Conservation (phyloP, 345 rosid species). For the Acer campestre region DNA sequence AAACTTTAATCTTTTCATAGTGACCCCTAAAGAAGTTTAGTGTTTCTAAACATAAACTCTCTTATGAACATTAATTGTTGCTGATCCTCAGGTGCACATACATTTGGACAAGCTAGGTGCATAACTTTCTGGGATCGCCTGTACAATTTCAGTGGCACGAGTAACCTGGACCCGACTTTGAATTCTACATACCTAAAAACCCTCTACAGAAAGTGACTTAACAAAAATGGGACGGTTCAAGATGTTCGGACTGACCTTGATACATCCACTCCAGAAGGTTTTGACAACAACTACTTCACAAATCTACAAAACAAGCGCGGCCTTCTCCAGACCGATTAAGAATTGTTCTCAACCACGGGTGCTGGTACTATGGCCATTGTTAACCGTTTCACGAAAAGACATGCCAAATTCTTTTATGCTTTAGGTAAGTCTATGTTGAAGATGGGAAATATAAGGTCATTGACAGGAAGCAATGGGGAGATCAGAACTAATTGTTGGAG, state of each 20-base stretch:
- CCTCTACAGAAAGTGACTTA: too few species aligned
- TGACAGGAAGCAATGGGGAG: slow-evolving; percentile 37
- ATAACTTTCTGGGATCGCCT: not conserved
- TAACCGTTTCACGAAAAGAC: slow-evolving; percentile 31
- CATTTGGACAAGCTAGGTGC: not conserved
- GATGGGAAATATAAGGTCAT: slow-evolving; percentile 38
- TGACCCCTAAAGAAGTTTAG: too few species aligned
- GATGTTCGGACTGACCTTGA: not conserved
- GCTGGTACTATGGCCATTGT: slow-evolving; percentile 27
- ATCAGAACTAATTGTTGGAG: slow-evolving; percentile 32
- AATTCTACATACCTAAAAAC: too few species aligned
- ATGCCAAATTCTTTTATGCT: slow-evolving; percentile 32
- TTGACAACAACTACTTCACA: slow-evolving; percentile 33
- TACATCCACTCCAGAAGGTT: not conserved
- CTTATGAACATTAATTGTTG: not conserved
- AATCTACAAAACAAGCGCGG: slow-evolving; percentile 19
- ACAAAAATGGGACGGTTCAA: too few species aligned
- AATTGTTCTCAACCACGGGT: slow-evolving; percentile 30
- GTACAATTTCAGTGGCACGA: not conserved
- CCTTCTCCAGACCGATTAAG: slow-evolving; percentile 42
- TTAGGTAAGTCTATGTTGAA: slow-evolving; percentile 39
- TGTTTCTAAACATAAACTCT: not conserved
- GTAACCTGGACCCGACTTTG: not conserved
- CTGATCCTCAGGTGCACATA: not conserved
- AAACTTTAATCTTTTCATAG: too few species aligned